Conservation (phyloP, 306 rosid genomes). For the Mimosa pudica region DNA sequence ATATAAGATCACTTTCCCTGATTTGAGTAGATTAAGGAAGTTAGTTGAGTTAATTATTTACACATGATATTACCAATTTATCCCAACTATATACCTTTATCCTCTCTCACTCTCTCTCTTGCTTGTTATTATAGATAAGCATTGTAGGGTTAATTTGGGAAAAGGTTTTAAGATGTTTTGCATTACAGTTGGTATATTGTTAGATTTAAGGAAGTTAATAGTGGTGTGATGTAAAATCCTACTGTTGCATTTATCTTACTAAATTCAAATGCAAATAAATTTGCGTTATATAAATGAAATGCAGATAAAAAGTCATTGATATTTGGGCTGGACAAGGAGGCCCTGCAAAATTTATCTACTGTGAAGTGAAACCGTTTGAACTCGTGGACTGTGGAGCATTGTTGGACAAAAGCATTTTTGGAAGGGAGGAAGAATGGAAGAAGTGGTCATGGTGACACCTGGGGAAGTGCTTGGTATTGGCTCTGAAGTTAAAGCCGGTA, state of each 20-base stretch:
- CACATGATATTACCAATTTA: too few relatives aligned
- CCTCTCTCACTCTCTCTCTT: too few relatives aligned
- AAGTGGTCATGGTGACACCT: constrained; percentile 62
- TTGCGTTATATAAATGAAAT: too few relatives aligned
- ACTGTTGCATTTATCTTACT: too few relatives aligned
- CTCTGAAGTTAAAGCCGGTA: constrained; percentile 58
- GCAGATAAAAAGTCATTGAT: too few relatives aligned
- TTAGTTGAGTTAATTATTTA: too few relatives aligned
- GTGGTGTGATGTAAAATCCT: background rate
- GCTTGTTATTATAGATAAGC: too few relatives aligned
- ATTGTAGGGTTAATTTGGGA: too few relatives aligned
- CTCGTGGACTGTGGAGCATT: background rate
- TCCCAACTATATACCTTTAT: too few relatives aligned
- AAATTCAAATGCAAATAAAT: too few relatives aligned
- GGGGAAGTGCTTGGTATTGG: constrained; percentile 75
- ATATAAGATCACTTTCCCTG: too few relatives aligned
- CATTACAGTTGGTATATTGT: background rate
- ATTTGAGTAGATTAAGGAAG: too few relatives aligned
- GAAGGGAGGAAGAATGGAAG: constrained; percentile 1
- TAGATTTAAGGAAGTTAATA: background rate
- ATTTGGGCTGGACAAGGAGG: background rate
- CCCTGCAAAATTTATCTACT: background rate
- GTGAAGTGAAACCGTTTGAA: background rate
- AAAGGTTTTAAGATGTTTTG: background rate
- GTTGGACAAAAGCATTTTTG: background rate